Evolutionary conservation across 306 rosid species (phyloP).

Genomic region (Vigna radiata): DNA sequence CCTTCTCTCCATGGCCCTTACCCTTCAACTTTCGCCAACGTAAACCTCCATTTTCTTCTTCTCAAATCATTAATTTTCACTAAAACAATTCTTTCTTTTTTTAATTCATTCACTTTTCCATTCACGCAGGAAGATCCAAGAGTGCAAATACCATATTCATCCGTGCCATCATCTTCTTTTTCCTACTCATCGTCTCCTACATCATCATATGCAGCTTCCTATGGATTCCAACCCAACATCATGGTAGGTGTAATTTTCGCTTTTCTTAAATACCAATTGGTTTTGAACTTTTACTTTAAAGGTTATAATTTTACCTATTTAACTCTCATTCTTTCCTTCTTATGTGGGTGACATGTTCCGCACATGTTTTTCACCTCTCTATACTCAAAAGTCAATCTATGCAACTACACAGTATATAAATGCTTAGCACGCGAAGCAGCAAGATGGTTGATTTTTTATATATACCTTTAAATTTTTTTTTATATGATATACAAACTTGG

Average conservation of each 20-base stretch:
- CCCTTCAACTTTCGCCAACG: slow-evolving; percentile 60
- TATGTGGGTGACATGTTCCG: background rate
- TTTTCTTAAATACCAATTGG: slow-evolving; percentile 1
- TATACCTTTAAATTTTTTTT: background rate
- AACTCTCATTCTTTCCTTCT: background rate
- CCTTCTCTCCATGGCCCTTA: slow-evolving; percentile 50
- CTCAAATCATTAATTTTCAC: background rate
- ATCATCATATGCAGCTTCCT: slow-evolving; percentile 65
- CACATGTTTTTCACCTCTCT: slow-evolving; percentile 30
- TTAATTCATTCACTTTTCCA: background rate
- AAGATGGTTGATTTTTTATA: background rate
- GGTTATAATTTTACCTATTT: background rate
- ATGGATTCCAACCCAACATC: slow-evolving; percentile 67
- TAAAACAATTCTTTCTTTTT: background rate
- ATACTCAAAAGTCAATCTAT: background rate
- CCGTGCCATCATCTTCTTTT: slow-evolving; percentile 65
- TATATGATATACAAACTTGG: slow-evolving; percentile 2
- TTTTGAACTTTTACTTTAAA: background rate
- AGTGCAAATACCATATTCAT: slow-evolving; percentile 64
- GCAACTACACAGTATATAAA: background rate
- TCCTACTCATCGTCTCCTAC: slow-evolving; percentile 68
- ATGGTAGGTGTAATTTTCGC: slow-evolving; percentile 52
- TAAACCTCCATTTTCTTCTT: slow-evolving; percentile 20
- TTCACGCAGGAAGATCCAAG: slow-evolving; percentile 69
- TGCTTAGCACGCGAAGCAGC: slow-evolving; percentile 21